A percentile compares a stretch with the other conserved stretches of the same genome.
These are phyloP conservation scores for Pestalotiopsis sp. DNA, from an alignment of 2,329 filamentous ascomycete genomes.

Conservation along the genomic window DNA sequence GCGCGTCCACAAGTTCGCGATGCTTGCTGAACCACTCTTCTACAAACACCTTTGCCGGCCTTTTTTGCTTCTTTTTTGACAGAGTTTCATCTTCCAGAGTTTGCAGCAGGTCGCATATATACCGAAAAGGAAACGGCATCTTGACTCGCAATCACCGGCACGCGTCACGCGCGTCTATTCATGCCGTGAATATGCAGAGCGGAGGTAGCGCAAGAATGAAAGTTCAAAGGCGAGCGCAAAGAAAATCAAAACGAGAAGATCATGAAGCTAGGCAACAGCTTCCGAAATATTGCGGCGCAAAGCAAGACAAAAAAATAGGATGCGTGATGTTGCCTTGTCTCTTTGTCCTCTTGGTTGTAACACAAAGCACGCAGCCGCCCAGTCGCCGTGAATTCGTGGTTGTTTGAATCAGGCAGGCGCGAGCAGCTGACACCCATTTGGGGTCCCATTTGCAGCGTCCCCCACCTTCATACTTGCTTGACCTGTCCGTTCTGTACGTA, in stretches of 20 bases:
- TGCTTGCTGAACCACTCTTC: conserved; percentile 70
- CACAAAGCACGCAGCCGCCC: background rate
- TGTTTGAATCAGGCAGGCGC: background rate
- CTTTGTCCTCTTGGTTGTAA: background rate
- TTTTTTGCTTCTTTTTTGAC: conserved; percentile 30
- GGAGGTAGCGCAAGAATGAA: background rate
- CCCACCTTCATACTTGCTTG: background rate
- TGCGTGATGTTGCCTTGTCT: background rate
- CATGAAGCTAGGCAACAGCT: background rate
- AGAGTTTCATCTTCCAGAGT: conserved; percentile 53
- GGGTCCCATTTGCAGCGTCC: background rate
- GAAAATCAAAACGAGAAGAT: background rate
- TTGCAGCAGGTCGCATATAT: conserved; percentile 74
- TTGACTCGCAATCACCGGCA: background rate
- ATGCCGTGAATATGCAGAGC: conserved; percentile 1
- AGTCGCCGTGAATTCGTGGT: background rate
- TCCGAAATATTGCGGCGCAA: background rate
- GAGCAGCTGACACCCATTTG: background rate
- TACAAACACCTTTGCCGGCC: conserved; percentile 39
- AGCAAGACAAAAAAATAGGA: background rate
- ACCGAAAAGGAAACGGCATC: conserved; percentile 65
- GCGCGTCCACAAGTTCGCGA: conserved; percentile 54
- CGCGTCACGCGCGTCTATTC: background rate
- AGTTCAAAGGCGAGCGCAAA: background rate
- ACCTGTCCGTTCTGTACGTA: background rate